Evolutionary conservation across 768 basidiomycete species (phyloP), one percentile per base, ranked within the genome.

Genomic region (Trametes cinnabarina): DNA sequence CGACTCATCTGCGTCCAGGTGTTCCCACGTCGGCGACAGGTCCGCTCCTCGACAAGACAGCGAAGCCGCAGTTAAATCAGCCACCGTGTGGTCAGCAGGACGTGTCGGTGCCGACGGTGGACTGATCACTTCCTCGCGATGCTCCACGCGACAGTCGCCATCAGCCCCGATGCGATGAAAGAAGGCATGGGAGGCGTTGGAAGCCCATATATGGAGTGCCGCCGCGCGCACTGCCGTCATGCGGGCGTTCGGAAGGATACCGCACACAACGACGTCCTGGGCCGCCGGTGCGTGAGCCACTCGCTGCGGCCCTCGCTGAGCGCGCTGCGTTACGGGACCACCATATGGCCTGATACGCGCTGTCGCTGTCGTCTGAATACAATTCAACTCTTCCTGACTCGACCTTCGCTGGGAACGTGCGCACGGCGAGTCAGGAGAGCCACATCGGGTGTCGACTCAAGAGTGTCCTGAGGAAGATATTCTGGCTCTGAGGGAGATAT

Each of bases 351-450:
- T 44, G 52, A 54, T 54, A 22, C 14, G 28, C n/a, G n/a, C 42
- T 12, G 11, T 20, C 19, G 10, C 44, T 9, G 44, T 26, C 15
- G 19, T 23, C 44, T 11, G 12, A 26, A 12, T 32, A 46, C 44
- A n/a, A n/a, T n/a, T n/a, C n/a, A n/a, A n/a, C 22, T 46, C 44
- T 25, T 12, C 4, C 15, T n/a, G 12, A 32, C 30, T 6, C 7
- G 7, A 32, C 30, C n/a, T n/a, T n/a, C 30, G 30, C 30, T 12
- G 30, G 20, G 41, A 30, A 10, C 22, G 7, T 35, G 23, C 42
- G 32, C 43, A 54, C 52, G 52, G 17, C 52, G 52, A 54, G 52
- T 54, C 52, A 54, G 35, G 20, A 4, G 42, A 6, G 32, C 42
- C 19, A 54, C 35, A 26, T 41, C 14, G 22, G 3, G 34, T 17